A percentile compares a stretch with the other conserved stretches of the same genome.
Evolutionary conservation across 768 basidiomycete genomes (phyloP).

Genomic region (Pleurotus djamor): DNA sequence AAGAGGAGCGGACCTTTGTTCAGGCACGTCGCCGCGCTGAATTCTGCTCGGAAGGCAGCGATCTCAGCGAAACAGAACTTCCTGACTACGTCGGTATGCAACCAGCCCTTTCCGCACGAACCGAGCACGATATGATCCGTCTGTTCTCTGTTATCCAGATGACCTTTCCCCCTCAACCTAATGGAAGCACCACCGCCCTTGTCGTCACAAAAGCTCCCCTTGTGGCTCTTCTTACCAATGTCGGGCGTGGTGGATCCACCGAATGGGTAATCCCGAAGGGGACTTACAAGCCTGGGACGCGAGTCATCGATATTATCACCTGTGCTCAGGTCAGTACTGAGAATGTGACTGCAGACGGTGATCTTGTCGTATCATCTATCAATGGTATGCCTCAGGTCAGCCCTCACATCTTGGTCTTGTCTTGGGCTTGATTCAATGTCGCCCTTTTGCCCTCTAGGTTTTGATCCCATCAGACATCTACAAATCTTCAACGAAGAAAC

Average conservation of each 20-base stretch:
- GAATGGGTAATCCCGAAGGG: slow-evolving; percentile 39
- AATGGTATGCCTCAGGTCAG: slow-evolving; percentile 45
- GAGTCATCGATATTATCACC: slow-evolving; percentile 51
- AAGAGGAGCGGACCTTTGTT: slow-evolving; percentile 45
- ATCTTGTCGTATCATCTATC: slow-evolving; percentile 31
- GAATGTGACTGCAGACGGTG: slow-evolving; percentile 35
- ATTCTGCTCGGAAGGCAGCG: slow-evolving; percentile 50
- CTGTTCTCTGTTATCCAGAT: slow-evolving; percentile 27
- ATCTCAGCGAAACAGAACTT: slow-evolving; percentile 39
- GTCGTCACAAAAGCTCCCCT: slow-evolving; percentile 55
- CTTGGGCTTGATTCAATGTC: not conserved
- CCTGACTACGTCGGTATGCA: slow-evolving; percentile 41
- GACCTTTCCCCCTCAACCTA: slow-evolving; percentile 37
- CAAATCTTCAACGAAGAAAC: not conserved
- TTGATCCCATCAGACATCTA: not conserved
- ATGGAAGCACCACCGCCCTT: slow-evolving; percentile 29
- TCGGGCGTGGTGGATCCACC: slow-evolving; percentile 34
- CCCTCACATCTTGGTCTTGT: no score
- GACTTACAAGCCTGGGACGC: slow-evolving; percentile 34
- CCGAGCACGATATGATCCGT: not conserved
- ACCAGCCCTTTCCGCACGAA: not conserved
- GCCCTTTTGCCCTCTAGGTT: not conserved
- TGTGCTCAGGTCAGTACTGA: slow-evolving; percentile 29
- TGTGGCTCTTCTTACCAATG: slow-evolving; percentile 54
- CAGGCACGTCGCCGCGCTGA: slow-evolving; percentile 42